Evolutionary conservation across 2,329 filamentous ascomycete genomes (phyloP).

Genomic region (Calonectria montana): DNA sequence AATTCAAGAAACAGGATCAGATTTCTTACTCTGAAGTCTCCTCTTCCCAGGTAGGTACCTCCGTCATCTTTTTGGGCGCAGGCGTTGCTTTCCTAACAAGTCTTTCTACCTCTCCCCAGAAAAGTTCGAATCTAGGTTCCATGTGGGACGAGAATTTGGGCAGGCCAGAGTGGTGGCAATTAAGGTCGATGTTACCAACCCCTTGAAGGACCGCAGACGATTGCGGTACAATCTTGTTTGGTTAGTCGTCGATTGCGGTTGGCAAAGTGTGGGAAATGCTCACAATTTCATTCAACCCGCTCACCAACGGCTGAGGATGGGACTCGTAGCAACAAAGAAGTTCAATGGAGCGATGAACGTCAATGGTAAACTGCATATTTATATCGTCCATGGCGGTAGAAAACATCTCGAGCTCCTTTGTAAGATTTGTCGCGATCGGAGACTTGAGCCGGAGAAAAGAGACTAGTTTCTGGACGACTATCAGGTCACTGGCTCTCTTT

Average conservation of each 20-base stretch:
- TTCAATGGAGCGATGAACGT: conserved; percentile 35
- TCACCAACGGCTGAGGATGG: conserved; percentile 30
- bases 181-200: conserved; percentile 32
- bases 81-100: conserved; percentile 27
- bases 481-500: conserved; percentile 32
- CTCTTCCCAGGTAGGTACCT: conserved; percentile 30
- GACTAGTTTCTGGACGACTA: conserved; percentile 33
- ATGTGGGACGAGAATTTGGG: conserved; percentile 31
- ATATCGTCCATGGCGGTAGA: conserved; percentile 36
- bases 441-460: conserved; percentile 31
- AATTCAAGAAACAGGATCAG: fast-evolving
- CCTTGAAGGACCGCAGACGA: conserved; percentile 36
- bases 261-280: background rate
- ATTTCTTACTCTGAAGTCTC: conserved; percentile 12
- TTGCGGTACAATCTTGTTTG: conserved; percentile 32
- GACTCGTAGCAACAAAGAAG: conserved; percentile 37
- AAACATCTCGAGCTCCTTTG: conserved; percentile 34
- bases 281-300: conserved; percentile 33
- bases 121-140: conserved; percentile 32
- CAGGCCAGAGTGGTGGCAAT: conserved; percentile 34
- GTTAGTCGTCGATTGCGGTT: background rate
- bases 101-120: conserved; percentile 35
- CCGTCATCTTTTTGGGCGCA: conserved; percentile 17
- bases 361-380: conserved; percentile 37
- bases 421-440: conserved; percentile 31